These are phyloP conservation scores for Pythium folliculosum DNA, from an alignment of 352 stramenopile genomes.

Conservation along the genomic window DNA sequence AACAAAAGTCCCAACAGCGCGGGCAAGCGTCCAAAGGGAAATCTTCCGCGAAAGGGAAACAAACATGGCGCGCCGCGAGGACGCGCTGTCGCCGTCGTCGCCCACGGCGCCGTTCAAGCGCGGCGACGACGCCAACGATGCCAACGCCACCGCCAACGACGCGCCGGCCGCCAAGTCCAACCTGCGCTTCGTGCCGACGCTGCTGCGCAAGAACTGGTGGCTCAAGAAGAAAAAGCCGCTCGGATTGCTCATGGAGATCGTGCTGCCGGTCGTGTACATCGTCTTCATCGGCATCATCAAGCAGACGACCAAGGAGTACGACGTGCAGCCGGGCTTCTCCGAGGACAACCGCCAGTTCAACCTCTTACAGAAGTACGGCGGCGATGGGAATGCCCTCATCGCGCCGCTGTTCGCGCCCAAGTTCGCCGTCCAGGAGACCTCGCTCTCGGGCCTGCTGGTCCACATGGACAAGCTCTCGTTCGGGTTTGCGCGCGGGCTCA, in stretches of 20 bases:
- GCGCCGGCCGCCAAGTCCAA: slow-evolving; percentile 20
- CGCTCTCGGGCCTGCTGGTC: slow-evolving; percentile 58
- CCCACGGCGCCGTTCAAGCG: too few species aligned
- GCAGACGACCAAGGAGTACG: slow-evolving; percentile 34
- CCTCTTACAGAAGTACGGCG: slow-evolving; percentile 42
- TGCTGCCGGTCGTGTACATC: slow-evolving; percentile 64
- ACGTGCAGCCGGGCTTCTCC: slow-evolving; percentile 42
- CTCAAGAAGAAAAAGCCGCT: slow-evolving; percentile 71
- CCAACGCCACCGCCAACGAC: too few species aligned
- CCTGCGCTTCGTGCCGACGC: slow-evolving; percentile 49
- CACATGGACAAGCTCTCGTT: slow-evolving; percentile 45
- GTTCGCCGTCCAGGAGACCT: slow-evolving; percentile 59
- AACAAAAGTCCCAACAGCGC: too few species aligned
- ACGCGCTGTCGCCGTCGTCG: too few species aligned
- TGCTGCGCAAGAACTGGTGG: slow-evolving; percentile 80
- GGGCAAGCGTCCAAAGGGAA: too few species aligned
- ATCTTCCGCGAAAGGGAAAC: too few species aligned
- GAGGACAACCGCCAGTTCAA: slow-evolving; percentile 34
- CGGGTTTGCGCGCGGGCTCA: slow-evolving; percentile 27
- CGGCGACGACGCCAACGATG: too few species aligned
- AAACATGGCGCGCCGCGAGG: too few species aligned
- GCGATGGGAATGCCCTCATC: slow-evolving; percentile 39
- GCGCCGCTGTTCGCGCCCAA: slow-evolving; percentile 32
- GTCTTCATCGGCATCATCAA: slow-evolving; percentile 60
- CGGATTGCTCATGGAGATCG: slow-evolving; percentile 53